Evolutionary conservation across 1,284 basidiomycete species (phyloP).

Genomic region (Apiotrichum veenhuisii): DNA sequence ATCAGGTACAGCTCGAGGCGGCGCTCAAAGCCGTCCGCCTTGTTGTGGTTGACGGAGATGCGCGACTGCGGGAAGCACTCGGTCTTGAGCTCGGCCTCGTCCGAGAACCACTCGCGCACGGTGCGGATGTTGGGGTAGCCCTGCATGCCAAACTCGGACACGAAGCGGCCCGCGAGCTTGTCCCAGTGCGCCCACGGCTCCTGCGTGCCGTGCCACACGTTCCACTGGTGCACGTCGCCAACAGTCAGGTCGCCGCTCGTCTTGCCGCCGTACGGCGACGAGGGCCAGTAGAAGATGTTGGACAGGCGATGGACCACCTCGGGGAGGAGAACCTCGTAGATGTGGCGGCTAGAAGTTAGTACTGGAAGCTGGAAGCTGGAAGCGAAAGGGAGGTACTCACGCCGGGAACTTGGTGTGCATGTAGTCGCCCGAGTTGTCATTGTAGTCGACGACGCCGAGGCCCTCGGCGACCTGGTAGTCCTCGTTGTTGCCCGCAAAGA

Average conservation of each 20-base stretch:
- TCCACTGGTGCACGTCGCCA: conserved; percentile 87
- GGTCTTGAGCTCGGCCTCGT: conserved; percentile 31
- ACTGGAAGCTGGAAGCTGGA: background rate
- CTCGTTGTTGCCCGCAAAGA: conserved; percentile 89
- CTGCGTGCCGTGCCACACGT: conserved; percentile 81
- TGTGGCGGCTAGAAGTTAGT: conserved; percentile 56
- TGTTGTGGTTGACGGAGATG: conserved; percentile 76
- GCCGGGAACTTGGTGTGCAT: conserved; percentile 78
- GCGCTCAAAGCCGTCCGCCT: conserved; percentile 77
- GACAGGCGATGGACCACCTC: conserved; percentile 62
- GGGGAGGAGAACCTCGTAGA: conserved; percentile 79
- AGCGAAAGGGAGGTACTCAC: conserved; percentile 17
- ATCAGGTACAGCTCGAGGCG: conserved; percentile 82
- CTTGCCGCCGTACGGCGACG: conserved; percentile 79
- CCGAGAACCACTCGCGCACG: conserved; percentile 65
- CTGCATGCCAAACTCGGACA: conserved; percentile 57
- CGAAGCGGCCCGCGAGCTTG: conserved; percentile 74
- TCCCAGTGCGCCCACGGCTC: conserved; percentile 90
- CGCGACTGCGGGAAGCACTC: conserved; percentile 85
- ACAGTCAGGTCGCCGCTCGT: conserved; percentile 67
- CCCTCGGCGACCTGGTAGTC: conserved; percentile 67
- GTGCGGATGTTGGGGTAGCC: conserved; percentile 80
- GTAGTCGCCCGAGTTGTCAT: conserved; percentile 73
- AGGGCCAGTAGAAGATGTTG: conserved; percentile 73
- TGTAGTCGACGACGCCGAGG: conserved; percentile 70